These are phyloP conservation scores for Coelastrella sp. DNA, from an alignment of 139 green algal species.

Conservation along the genomic window DNA sequence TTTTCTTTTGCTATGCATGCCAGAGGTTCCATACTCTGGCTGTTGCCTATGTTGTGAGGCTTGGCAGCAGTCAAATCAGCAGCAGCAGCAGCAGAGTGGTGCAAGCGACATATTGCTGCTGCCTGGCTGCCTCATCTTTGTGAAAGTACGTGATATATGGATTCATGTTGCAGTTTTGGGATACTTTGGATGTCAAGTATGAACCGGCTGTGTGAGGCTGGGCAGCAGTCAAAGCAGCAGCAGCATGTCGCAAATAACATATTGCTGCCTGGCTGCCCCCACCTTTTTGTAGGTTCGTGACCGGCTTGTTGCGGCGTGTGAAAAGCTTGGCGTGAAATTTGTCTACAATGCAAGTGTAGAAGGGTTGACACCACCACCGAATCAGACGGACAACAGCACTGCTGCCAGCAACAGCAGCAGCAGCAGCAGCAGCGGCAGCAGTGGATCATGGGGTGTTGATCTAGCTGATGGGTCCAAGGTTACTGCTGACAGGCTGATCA, in stretches of 20 bases:
- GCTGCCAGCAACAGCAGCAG: background rate
- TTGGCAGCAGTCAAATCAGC: too few relatives aligned
- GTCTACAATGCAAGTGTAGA: slow-evolving; percentile 66
- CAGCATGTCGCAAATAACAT: background rate
- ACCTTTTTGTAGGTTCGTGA: slow-evolving; percentile 71
- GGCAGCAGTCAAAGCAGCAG: too few relatives aligned
- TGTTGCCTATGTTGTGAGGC: too few relatives aligned
- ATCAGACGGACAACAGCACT: slow-evolving; percentile 35
- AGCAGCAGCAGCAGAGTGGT: too few relatives aligned
- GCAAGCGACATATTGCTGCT: too few relatives aligned
- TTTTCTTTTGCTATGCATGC: too few relatives aligned
- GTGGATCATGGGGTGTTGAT: slow-evolving; percentile 21
- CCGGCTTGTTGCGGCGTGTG: slow-evolving; percentile 77
- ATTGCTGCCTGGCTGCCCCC: background rate
- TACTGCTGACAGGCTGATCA: slow-evolving; percentile 4
- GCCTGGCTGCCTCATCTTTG: too few relatives aligned
- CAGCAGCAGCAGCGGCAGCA: slow-evolving; percentile 26
- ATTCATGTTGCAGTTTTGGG: too few relatives aligned
- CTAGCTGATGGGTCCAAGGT: slow-evolving; percentile 31
- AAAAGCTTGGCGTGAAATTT: slow-evolving; percentile 43
- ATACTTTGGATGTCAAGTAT: too few relatives aligned
- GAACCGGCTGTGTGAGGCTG: too few relatives aligned
- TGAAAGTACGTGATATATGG: too few relatives aligned
- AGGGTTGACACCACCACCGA: slow-evolving; percentile 38
- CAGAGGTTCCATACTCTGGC: too few relatives aligned